phyloP scores from a whole-genome alignment of 305 asterid species.

The Solanum chacoense region DNA sequence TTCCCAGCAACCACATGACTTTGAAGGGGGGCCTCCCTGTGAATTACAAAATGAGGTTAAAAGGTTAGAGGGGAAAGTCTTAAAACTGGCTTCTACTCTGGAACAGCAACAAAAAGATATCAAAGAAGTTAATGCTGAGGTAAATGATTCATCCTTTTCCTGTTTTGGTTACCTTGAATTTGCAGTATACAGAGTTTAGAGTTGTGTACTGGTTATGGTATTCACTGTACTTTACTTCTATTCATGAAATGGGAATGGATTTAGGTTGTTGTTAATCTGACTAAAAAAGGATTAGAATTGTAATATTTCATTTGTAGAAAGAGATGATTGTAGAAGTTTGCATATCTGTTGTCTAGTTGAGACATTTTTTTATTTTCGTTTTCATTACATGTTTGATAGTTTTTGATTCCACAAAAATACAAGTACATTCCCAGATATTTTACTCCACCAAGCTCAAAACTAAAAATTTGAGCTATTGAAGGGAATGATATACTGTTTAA shows the following conservation, averaged over 20 bases:
- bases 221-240: neutral
- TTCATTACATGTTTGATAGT: neutral
- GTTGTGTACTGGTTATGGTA: neutral
- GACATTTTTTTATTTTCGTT: neutral
- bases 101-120: conserved; percentile 50
- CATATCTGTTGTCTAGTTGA: neutral
- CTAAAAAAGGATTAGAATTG: neutral
- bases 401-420: neutral
- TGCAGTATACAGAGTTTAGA: neutral
- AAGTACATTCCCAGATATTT: neutral
- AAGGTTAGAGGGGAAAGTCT: conserved; percentile 68
- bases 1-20: conserved; percentile 36
- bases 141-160: conserved; percentile 2
- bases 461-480: neutral
- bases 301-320: neutral
- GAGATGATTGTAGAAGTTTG: neutral
- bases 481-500: neutral
- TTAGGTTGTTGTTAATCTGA: neutral
- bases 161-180: neutral
- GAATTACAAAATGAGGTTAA: conserved; percentile 54
- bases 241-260: neutral
- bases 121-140: conserved; percentile 47
- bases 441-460: neutral
- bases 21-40: conserved; percentile 25
- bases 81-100: conserved; percentile 48